phyloP scores from a whole-genome alignment of 441 rosid genomes.

The Adansonia madagascariensis region DNA sequence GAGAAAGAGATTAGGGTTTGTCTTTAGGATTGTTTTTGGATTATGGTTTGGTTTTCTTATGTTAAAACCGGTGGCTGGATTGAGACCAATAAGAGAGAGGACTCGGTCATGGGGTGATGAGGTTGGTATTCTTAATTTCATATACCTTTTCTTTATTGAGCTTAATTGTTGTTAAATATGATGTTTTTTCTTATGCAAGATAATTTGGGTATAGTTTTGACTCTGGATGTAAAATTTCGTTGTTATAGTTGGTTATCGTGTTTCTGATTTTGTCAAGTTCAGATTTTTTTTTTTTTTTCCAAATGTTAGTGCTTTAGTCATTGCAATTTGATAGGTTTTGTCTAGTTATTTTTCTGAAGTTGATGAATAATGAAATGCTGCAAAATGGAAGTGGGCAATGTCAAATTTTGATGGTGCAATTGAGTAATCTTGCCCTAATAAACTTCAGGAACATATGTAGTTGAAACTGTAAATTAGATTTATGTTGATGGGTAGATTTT shows the following conservation, averaged over 20 bases:
- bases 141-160: background rate
- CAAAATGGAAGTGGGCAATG: background rate
- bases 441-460: background rate
- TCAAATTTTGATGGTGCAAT: constrained; percentile 21
- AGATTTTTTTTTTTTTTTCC: background rate
- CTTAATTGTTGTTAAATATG: constrained; percentile 24
- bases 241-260: constrained; percentile 27
- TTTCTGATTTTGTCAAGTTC: constrained; percentile 24
- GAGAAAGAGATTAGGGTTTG: constrained; percentile 50
- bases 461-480: background rate
- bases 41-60: constrained; percentile 55
- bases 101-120: constrained; percentile 90
- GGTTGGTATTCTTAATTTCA: constrained; percentile 47
- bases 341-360: background rate
- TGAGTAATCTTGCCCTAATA: background rate
- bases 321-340: constrained; percentile 9
- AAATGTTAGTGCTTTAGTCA: constrained; percentile 6
- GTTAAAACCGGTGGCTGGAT: constrained; percentile 55
- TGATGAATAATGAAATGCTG: constrained; percentile 1
- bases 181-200: constrained; percentile 22
- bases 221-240: constrained; percentile 18
- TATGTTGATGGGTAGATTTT: constrained; percentile 4
- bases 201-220: constrained; percentile 5
- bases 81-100: constrained; percentile 83
- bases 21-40: constrained; percentile 43